Base-by-base conservation (phyloP, 352 stramenopile genomes). In the Globisporangium canariense region DNA sequence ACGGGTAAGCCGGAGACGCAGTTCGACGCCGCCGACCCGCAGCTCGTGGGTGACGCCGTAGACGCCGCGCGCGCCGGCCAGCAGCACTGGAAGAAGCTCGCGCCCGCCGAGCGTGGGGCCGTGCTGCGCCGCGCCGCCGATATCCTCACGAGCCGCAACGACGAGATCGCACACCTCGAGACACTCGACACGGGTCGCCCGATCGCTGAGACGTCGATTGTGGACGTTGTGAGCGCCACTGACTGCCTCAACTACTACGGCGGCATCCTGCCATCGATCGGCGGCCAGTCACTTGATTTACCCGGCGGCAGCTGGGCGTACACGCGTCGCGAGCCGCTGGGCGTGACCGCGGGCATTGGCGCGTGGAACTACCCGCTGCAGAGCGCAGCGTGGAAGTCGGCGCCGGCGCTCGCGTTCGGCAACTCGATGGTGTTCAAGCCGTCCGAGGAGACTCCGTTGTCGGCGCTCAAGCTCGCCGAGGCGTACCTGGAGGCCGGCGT, bases 401-500 rank as follows among this genome's bases (percentile, higher is more conserved):
- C 83, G 9, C 83, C 85, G 0, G 81, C 88, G 13, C 75, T 98
- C 36, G 81, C 87, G 16, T 94, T 92, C 60, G 93, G 93, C 30
- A 97, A 96, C 70, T 83, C 89, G 22, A 91, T 97, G 77, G 84
- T 98, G n/a, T 88, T 98, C 65, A 98, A 98, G 69, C 81, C 90
- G 9, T 93, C 88, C 0, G 85, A 94, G 60, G 82, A 96, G 73
- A 97, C 91, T 53, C 90, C 91, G 14, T 66, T 93, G 34, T 77
- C 82, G 22, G 85, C 85, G 22, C 62, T 93, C 43, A 73, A 83
- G 40, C 71, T 94, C 36, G 85, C 83, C 0, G 76, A 91, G 65
- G 69, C 80, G 28, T 92, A 92, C 38, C 1, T 88, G 22, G 79
- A 90, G 41, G 85, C 85, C 8, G 85, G 85, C 20, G 79, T 94